Conservation (phyloP, 345 rosid species). For the Toxicodendron radicans region DNA sequence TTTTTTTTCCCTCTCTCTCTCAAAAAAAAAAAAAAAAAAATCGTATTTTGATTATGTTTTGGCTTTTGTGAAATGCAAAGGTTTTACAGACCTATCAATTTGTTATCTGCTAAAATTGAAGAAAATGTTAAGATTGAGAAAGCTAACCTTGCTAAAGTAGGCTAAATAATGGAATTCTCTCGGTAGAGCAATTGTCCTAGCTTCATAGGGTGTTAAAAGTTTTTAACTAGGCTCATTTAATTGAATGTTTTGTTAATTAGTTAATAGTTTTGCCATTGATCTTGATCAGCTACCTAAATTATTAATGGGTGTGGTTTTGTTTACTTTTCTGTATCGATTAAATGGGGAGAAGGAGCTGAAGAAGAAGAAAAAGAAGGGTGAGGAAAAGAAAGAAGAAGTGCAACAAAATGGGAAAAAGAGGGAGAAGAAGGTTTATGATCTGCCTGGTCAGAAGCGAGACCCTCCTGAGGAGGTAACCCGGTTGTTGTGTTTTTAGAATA, state of each 20-base stretch:
- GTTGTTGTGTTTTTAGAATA: conserved; percentile 1
- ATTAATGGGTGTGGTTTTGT: neutral
- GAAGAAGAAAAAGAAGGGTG: conserved; percentile 40
- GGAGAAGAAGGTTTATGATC: conserved; percentile 75
- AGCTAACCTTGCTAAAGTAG: neutral
- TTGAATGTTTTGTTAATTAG: neutral
- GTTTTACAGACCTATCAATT: neutral
- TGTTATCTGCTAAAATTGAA: neutral
- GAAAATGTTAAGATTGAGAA: neutral
- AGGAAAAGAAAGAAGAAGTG: conserved; percentile 32
- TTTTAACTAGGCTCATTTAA: neutral
- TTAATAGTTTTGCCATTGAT: neutral
- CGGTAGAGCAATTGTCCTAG: neutral
- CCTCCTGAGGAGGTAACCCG: conserved; percentile 70
- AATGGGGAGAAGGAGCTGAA: conserved; percentile 43
- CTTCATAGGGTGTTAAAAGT: neutral
- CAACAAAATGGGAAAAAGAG: conserved; percentile 48
- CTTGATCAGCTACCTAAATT: neutral
- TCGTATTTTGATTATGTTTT: conserved; percentile 1
- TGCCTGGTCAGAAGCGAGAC: conserved; percentile 92
- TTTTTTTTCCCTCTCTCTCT: neutral
- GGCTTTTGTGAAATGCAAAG: neutral
- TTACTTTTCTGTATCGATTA: conserved; percentile 6
- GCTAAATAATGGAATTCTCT: neutral
- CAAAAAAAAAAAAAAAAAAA: too few relatives aligned